These are phyloP conservation scores for Pseudogymnoascus sp. DNA, from an alignment of 2,329 filamentous ascomycete genomes.

Conservation along the genomic window DNA sequence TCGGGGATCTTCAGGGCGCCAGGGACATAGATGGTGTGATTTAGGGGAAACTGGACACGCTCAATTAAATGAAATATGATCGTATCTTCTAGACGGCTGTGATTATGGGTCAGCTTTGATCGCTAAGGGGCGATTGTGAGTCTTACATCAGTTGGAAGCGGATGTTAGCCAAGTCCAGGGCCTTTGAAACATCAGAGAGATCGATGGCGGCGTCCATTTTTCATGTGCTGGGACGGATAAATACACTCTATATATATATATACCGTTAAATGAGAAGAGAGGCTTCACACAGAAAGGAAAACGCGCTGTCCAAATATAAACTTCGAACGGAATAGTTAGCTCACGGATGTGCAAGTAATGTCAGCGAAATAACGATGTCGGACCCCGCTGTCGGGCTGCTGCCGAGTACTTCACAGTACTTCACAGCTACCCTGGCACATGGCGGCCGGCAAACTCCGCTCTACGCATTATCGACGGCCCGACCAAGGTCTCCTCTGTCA, in stretches of 20 bases:
- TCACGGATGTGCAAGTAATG: neutral
- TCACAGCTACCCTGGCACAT: neutral
- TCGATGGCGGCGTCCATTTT: conserved; percentile 87
- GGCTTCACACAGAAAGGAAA: neutral
- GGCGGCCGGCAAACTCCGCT: neutral
- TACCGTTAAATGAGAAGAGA: neutral
- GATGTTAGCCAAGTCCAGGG: conserved; percentile 83
- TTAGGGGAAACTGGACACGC: conserved; percentile 92
- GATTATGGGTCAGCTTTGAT: conserved; percentile 11
- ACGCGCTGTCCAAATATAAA: neutral
- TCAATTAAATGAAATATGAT: conserved; percentile 97
- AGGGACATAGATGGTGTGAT: conserved; percentile 74
- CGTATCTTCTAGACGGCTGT: conserved; percentile 88
- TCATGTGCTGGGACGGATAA: conserved; percentile 3
- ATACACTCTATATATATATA: conserved; percentile 10
- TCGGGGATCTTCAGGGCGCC: conserved; percentile 72
- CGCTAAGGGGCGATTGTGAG: neutral
- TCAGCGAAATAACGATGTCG: neutral
- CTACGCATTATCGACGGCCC: neutral
- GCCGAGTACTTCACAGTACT: neutral
- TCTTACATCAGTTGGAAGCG: conserved; percentile 85
- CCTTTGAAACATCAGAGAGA: conserved; percentile 73
- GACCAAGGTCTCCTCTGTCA: neutral
- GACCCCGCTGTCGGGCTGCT: neutral
- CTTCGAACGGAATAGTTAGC: neutral